Conservation (phyloP, 768 basidiomycete species). For the Kwoniella newhampshirensis region DNA sequence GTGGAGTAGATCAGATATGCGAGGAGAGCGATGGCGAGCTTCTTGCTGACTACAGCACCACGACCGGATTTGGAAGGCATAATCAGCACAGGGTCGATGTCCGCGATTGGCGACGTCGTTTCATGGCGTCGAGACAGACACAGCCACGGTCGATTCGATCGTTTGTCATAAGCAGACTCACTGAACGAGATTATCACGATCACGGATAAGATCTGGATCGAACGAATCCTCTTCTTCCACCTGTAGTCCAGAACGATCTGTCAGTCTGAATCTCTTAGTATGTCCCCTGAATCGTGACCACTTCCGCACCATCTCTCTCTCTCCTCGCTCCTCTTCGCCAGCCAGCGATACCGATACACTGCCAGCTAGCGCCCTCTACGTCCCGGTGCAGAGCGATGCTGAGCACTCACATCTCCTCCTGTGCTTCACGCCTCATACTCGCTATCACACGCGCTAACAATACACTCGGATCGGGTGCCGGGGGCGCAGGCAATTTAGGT, state of each 20-base stretch:
- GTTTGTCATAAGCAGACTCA: no score
- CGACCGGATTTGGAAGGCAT: not conserved
- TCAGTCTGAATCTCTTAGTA: not conserved
- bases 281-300: no score
- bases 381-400: no score
- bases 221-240: conserved; percentile 43
- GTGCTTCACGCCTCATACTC: conserved; percentile 33
- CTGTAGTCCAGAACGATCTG: no score
- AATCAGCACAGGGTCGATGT: no score
- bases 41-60: conserved; percentile 21
- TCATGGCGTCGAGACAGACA: no score
- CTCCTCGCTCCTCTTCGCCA: no score
- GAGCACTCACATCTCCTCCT: conserved; percentile 31
- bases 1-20: conserved; percentile 27
- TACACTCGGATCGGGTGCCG: conserved; percentile 20
- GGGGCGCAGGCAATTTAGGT: conserved; percentile 30
- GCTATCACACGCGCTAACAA: conserved; percentile 33
- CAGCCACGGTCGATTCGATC: no score
- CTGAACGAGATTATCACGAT: conserved; percentile 34
- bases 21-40: conserved; percentile 20
- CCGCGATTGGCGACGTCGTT: not conserved
- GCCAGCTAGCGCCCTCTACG: no score
- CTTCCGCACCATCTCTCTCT: no score
- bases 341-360: no score
- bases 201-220: conserved; percentile 33